These are phyloP conservation scores for Davidsoniella neocaledoniae DNA, from an alignment of 2,329 filamentous ascomycete genomes.

Conservation along the genomic window DNA sequence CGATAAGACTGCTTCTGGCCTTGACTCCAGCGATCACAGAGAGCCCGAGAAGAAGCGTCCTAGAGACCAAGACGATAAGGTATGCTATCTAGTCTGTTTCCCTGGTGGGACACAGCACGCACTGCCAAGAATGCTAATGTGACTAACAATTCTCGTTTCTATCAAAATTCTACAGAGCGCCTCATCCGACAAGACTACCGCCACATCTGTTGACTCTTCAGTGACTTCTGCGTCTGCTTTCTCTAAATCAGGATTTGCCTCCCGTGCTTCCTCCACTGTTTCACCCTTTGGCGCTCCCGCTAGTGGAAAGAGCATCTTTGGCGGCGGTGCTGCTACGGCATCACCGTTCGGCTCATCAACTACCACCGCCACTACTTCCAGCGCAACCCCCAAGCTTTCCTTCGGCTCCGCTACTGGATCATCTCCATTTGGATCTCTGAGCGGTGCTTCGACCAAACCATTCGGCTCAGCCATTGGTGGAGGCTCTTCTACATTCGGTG, in stretches of 20 bases:
- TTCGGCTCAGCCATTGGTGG: slow-evolving; percentile 31
- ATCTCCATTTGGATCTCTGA: slow-evolving; percentile 32
- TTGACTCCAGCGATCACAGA: slow-evolving; percentile 23
- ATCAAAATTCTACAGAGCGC: not conserved
- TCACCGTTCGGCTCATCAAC: slow-evolving; percentile 19
- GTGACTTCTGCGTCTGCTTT: slow-evolving; percentile 45
- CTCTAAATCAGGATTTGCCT: slow-evolving; percentile 49
- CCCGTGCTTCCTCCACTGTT: slow-evolving; percentile 40
- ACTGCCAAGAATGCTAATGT: not conserved
- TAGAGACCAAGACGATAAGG: slow-evolving; percentile 32
- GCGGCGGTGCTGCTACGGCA: slow-evolving; percentile 16
- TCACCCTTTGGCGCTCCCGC: slow-evolving; percentile 46
- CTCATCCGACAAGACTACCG: slow-evolving; percentile 18
- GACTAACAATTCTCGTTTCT: not conserved
- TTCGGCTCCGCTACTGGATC: slow-evolving; percentile 27
- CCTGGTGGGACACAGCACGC: not conserved
- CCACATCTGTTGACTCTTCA: slow-evolving; percentile 15
- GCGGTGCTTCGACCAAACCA: slow-evolving; percentile 17
- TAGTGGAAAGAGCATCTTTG: slow-evolving; percentile 17
- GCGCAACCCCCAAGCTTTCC: slow-evolving; percentile 27
- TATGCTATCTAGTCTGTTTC: slow-evolving; percentile 1
- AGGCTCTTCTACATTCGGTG: slow-evolving; percentile 25
- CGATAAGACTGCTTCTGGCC: slow-evolving; percentile 25
- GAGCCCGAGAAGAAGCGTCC: slow-evolving; percentile 51
- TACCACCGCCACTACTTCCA: slow-evolving; percentile 12